These are phyloP conservation scores for Hortiboletus campestris DNA, from an alignment of 768 basidiomycete genomes.

Conservation along the genomic window DNA sequence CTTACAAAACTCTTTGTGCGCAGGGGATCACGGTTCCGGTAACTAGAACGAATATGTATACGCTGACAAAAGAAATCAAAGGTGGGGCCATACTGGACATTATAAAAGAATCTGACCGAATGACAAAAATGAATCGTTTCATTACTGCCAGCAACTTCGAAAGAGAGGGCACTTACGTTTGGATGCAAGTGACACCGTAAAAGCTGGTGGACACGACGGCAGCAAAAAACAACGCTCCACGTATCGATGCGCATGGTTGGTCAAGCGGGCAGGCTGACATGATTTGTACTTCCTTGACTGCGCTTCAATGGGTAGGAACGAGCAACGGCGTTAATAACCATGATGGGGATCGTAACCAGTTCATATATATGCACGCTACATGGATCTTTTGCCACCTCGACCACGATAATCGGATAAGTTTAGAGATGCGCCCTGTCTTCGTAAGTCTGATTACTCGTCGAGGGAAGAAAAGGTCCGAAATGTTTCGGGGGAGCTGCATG, in stretches of 20 bases:
- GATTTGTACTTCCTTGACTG: neutral
- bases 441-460: too few species aligned
- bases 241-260: neutral
- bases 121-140: neutral
- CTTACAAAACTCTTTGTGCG: too few species aligned
- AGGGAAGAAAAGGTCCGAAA: too few species aligned
- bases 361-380: neutral
- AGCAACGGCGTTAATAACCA: neutral
- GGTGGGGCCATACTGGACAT: neutral
- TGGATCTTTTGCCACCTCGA: neutral
- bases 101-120: slow-evolving; percentile 7
- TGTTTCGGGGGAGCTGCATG: too few species aligned
- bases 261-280: neutral
- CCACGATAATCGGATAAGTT: too few species aligned
- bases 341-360: neutral
- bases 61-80: neutral
- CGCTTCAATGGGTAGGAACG: neutral
- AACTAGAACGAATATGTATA: neutral
- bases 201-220: neutral
- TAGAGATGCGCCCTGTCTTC: too few species aligned
- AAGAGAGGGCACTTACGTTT: slow-evolving; percentile 4
- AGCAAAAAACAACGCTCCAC: neutral
- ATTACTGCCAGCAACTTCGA: neutral
- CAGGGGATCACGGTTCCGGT: neutral
- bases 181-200: slow-evolving; percentile 7